Percentiles rank a stretch among this genome's conserved stretches.
These are phyloP conservation scores for Pseudogymnoascus sp. DNA, from an alignment of 2,329 filamentous ascomycete genomes.

Conservation along the genomic window DNA sequence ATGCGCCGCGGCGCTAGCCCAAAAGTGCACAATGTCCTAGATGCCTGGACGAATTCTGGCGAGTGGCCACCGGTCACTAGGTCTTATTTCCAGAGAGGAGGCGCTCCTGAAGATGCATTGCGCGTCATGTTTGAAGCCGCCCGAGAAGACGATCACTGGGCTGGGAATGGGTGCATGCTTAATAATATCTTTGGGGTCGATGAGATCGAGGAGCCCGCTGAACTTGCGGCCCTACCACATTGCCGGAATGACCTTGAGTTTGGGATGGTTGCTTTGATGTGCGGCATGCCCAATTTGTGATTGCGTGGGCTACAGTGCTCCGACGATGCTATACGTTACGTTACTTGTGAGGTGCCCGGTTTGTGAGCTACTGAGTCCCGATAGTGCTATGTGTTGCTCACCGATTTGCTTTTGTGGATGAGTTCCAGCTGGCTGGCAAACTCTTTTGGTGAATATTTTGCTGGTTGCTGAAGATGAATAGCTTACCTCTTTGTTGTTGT, in stretches of 20 bases:
- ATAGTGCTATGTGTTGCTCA: not conserved
- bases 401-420: not conserved
- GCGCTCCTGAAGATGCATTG: slow-evolving; percentile 25
- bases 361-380: not conserved
- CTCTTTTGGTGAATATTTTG: not conserved
- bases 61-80: not conserved
- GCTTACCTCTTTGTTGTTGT: not conserved
- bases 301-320: not conserved
- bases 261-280: slow-evolving; percentile 27
- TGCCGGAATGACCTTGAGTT: slow-evolving; percentile 34
- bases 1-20: not conserved
- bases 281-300: slow-evolving; percentile 15
- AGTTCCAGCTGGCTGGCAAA: not conserved
- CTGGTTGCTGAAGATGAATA: not conserved
- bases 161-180: slow-evolving; percentile 21
- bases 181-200: not conserved
- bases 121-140: slow-evolving; percentile 25
- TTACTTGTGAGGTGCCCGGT: not conserved
- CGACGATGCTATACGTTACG: not conserved
- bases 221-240: slow-evolving; percentile 21
- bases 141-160: slow-evolving; percentile 23
- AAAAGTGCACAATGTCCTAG: not conserved
- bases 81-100: slow-evolving; percentile 28
- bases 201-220: slow-evolving; percentile 17
- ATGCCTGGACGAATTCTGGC: not conserved